phyloP scores from a whole-genome alignment of 495 filamentous ascomycete species.

The Neurospora sp. region DNA sequence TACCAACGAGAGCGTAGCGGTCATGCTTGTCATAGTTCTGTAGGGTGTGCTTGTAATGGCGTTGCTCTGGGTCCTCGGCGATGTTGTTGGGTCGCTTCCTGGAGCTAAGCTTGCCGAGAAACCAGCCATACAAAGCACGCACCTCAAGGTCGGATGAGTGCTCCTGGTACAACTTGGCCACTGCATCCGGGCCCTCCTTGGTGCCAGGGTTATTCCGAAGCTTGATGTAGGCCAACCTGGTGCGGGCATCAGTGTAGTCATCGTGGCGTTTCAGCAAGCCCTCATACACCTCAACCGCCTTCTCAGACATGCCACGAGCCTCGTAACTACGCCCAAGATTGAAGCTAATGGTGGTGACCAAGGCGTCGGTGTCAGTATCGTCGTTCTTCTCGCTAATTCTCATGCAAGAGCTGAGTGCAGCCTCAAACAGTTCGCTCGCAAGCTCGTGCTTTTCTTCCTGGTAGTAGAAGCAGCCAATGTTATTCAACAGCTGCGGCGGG shows the following conservation, averaged over 20 bases:
- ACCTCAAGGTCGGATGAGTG: constrained; percentile 81
- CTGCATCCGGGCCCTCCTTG: constrained; percentile 75
- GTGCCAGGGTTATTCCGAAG: constrained; percentile 65
- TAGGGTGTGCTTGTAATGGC: constrained; percentile 91
- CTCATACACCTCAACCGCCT: constrained; percentile 81
- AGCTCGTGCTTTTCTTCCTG: constrained; percentile 70
- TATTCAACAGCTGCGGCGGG: constrained; percentile 87
- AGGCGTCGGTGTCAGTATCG: constrained; percentile 70
- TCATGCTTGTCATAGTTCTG: constrained; percentile 95
- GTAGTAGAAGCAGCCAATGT: constrained; percentile 91
- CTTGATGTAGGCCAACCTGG: constrained; percentile 79
- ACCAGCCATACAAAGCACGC: constrained; percentile 88
- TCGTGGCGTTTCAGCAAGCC: constrained; percentile 68
- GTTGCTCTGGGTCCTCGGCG: constrained; percentile 79
- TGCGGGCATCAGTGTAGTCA: constrained; percentile 85
- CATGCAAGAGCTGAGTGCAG: constrained; percentile 76
- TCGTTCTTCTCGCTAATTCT: constrained; percentile 58
- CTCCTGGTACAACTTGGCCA: constrained; percentile 69
- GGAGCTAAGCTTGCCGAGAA: constrained; percentile 61
- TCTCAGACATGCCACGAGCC: constrained; percentile 64
- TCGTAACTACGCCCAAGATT: constrained; percentile 97
- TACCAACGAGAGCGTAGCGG: constrained; percentile 83
- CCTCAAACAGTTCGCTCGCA: constrained; percentile 81
- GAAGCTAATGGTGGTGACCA: constrained; percentile 89
- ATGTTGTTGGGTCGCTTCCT: constrained; percentile 73